Evolutionary conservation across 164 flowering plant species (phyloP).

Genomic region (Akebia trifoliata): DNA sequence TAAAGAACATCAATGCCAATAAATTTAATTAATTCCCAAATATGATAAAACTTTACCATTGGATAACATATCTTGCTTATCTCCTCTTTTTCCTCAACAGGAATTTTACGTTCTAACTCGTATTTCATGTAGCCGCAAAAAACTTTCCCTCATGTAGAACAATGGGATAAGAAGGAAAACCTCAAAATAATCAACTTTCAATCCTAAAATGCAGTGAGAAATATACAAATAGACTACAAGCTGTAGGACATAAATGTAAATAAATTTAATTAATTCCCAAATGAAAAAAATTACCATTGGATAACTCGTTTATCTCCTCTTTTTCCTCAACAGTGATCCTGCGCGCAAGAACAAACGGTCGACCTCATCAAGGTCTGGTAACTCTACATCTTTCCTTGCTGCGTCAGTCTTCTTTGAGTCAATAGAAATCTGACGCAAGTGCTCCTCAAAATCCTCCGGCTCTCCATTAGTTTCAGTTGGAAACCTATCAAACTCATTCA

Average conservation of each 20-base stretch:
- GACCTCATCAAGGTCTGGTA: constrained; percentile 71
- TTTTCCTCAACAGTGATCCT: constrained; percentile 67
- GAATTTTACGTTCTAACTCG: constrained; percentile 68
- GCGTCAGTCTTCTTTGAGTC: constrained; percentile 31
- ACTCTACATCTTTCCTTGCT: constrained; percentile 21
- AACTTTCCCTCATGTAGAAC: too few relatives aligned
- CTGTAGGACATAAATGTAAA: too few relatives aligned
- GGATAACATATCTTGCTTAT: constrained; percentile 7
- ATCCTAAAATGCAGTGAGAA: too few relatives aligned
- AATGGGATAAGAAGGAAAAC: too few relatives aligned
- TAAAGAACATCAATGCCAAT: too few relatives aligned
- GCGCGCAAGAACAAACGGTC: constrained; percentile 69
- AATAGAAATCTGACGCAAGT: constrained; percentile 51
- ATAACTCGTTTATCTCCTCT: constrained; percentile 26
- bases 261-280: too few relatives aligned
- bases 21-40: too few relatives aligned
- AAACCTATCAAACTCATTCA: constrained; percentile 66
- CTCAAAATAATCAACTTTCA: too few relatives aligned
- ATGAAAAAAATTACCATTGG: too few relatives aligned
- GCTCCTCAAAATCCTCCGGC: constrained; percentile 64
- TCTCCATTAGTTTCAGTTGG: constrained; percentile 35
- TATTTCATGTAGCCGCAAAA: too few relatives aligned
- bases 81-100: constrained; percentile 62
- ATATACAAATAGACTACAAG: too few relatives aligned
- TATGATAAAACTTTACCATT: too few relatives aligned